phyloP scores from a whole-genome alignment of 2,329 filamentous ascomycete species.

The Fusarium concolor region DNA sequence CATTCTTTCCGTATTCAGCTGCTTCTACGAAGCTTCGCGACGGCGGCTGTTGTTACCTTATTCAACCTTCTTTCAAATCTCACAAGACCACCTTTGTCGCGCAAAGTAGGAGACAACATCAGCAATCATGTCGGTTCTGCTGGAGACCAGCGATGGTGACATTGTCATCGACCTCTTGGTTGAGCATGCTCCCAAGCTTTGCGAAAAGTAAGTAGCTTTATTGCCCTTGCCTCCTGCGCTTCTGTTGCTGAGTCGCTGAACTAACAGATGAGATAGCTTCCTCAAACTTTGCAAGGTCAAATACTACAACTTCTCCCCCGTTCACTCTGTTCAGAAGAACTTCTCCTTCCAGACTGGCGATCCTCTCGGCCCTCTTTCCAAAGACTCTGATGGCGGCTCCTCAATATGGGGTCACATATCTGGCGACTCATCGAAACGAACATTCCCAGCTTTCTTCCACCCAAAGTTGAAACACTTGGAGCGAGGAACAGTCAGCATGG shows the following conservation, averaged over 20 bases:
- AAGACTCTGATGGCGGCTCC: constrained; percentile 89
- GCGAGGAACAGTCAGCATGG: constrained; percentile 96
- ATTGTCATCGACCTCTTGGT: constrained; percentile 94
- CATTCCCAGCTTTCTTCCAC: constrained; percentile 86
- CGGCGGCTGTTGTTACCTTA: constrained; percentile 29
- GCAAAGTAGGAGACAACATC: no score
- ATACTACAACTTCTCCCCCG: constrained; percentile 97
- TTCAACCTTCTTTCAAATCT: constrained; percentile 16
- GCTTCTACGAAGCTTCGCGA: constrained; percentile 27
- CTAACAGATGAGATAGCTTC: constrained; percentile 74
- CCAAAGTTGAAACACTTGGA: constrained; percentile 90
- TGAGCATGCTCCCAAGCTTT: constrained; percentile 89
- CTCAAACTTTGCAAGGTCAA: constrained; percentile 98
- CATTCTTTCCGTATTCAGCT: no score
- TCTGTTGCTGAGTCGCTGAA: constrained; percentile 27
- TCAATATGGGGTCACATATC: constrained; percentile 91
- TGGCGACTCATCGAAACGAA: constrained; percentile 73
- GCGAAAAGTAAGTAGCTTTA: constrained; percentile 83
- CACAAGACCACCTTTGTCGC: constrained; percentile 1
- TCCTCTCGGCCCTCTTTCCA: constrained; percentile 85
- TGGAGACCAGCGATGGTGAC: constrained; percentile 93
- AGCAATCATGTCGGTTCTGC: constrained; percentile 82
- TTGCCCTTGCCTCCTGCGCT: neutral
- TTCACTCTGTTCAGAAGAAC: constrained; percentile 92
- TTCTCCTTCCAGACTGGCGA: constrained; percentile 98